phyloP scores from a whole-genome alignment of 441 rosid genomes.

The Biscutella laevigata region DNA sequence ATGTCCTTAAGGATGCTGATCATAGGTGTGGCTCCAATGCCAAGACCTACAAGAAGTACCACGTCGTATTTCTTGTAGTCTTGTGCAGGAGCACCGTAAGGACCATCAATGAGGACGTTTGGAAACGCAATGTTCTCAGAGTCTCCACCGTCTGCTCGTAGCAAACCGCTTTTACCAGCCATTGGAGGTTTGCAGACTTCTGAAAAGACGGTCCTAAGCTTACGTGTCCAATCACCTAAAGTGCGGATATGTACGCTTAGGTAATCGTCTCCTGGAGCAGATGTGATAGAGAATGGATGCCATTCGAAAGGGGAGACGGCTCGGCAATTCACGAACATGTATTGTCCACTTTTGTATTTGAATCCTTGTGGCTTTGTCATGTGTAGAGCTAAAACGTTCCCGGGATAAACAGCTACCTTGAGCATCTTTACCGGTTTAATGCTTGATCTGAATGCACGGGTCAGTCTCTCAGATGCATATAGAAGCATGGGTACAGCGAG shows the following conservation, averaged over 20 bases:
- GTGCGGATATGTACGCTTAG: slow-evolving; percentile 85
- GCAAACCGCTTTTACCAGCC: slow-evolving; percentile 65
- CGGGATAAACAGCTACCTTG: slow-evolving; percentile 58
- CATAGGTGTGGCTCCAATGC: slow-evolving; percentile 97
- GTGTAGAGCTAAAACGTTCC: slow-evolving; percentile 36
- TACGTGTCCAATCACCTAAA: slow-evolving; percentile 95
- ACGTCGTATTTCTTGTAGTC: slow-evolving; percentile 79
- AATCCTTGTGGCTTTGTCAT: slow-evolving; percentile 41
- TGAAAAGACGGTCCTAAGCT: slow-evolving; percentile 78
- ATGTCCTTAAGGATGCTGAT: slow-evolving; percentile 89
- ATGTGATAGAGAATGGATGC: slow-evolving; percentile 99
- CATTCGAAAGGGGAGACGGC: slow-evolving; percentile 49
- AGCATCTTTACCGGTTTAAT: slow-evolving; percentile 66
- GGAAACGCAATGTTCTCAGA: slow-evolving; percentile 57
- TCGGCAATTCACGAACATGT: slow-evolving; percentile 46
- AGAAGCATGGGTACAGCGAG: slow-evolving; percentile 27
- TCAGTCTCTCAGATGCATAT: slow-evolving; percentile 30
- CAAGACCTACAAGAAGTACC: slow-evolving; percentile 77
- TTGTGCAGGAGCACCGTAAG: slow-evolving; percentile 97
- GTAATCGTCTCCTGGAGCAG: slow-evolving; percentile 86
- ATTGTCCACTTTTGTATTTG: slow-evolving; percentile 41
- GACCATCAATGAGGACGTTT: slow-evolving; percentile 81
- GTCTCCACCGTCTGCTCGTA: slow-evolving; percentile 55
- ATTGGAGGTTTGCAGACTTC: slow-evolving; percentile 53
- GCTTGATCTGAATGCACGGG: slow-evolving; percentile 76